Percentiles rank a stretch among this genome's conserved stretches.
These are phyloP conservation scores for Candida dendrica DNA, from an alignment of 805 yeast genomes.

Conservation along the genomic window DNA sequence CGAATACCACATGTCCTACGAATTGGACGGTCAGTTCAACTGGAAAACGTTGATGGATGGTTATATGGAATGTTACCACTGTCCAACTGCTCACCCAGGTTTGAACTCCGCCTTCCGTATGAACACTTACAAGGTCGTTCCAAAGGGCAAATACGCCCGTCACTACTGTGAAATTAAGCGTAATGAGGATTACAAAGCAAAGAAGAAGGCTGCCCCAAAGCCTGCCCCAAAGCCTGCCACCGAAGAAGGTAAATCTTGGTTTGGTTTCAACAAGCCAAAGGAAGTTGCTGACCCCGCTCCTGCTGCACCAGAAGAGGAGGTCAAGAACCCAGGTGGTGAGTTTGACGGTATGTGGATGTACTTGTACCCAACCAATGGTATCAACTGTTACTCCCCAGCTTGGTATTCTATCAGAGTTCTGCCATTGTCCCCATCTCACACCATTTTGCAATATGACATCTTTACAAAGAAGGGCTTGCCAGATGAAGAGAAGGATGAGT, in stretches of 20 bases:
- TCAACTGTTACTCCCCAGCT: slow-evolving; percentile 61
- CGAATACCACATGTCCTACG: slow-evolving; percentile 59
- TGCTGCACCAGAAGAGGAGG: slow-evolving; percentile 6
- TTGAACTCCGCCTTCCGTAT: slow-evolving; percentile 47
- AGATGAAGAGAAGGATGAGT: slow-evolving; percentile 47
- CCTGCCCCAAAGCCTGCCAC: slow-evolving; percentile 20
- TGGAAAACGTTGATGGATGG: slow-evolving; percentile 67
- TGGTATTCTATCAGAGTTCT: slow-evolving; percentile 58
- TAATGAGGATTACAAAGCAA: slow-evolving; percentile 23
- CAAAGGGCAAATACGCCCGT: slow-evolving; percentile 51
- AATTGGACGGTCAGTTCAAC: slow-evolving; percentile 55
- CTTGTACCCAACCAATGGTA: slow-evolving; percentile 51
- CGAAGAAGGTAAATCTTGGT: slow-evolving; percentile 38
- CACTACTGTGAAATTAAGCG: slow-evolving; percentile 50
- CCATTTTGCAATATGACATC: slow-evolving; percentile 53
- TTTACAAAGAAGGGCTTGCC: slow-evolving; percentile 53
- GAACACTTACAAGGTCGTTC: slow-evolving; percentile 61
- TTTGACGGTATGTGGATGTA: slow-evolving; percentile 60
- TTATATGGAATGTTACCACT: slow-evolving; percentile 61
- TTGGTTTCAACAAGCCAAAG: slow-evolving; percentile 37
- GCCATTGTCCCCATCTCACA: slow-evolving; percentile 46
- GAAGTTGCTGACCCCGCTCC: slow-evolving; percentile 10
- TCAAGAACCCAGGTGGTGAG: slow-evolving; percentile 51
- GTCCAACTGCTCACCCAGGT: slow-evolving; percentile 65
- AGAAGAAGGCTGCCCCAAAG: slow-evolving; percentile 11